Conservation (phyloP, 148 eudicot genomes). For the Rhododendron mucronatum region DNA sequence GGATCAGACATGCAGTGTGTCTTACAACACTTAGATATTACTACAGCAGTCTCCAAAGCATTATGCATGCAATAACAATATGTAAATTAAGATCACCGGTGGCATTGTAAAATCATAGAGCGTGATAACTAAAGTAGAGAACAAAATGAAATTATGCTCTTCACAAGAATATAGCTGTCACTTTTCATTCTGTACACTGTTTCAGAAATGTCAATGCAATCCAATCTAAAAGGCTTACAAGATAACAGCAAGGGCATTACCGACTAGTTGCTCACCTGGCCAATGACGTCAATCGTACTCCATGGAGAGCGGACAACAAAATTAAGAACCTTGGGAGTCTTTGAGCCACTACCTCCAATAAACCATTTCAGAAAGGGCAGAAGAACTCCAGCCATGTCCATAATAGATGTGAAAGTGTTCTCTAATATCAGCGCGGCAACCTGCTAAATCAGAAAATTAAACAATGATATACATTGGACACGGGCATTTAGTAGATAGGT, state of each 20-base stretch:
- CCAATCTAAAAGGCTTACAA: neutral
- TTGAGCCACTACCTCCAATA: conserved; percentile 72
- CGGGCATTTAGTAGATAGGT: neutral
- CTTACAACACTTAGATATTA: neutral
- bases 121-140: neutral
- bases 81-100: neutral
- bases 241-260: neutral
- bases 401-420: conserved; percentile 91
- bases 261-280: conserved; percentile 56
- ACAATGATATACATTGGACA: neutral
- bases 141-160: neutral
- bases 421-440: conserved; percentile 78
- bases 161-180: neutral
- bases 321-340: conserved; percentile 65
- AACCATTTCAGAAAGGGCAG: conserved; percentile 85
- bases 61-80: neutral
- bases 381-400: conserved; percentile 97
- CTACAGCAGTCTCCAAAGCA: neutral
- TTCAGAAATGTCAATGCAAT: neutral
- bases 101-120: neutral
- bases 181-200: neutral
- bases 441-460: conserved; percentile 30
- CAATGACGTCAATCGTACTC: conserved; percentile 71
- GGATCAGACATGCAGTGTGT: neutral
- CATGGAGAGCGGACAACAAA: conserved; percentile 85